These are phyloP conservation scores for Tetrahymena malaccensis DNA, from an alignment of 73 alveolate species.

Conservation along the genomic window DNA sequence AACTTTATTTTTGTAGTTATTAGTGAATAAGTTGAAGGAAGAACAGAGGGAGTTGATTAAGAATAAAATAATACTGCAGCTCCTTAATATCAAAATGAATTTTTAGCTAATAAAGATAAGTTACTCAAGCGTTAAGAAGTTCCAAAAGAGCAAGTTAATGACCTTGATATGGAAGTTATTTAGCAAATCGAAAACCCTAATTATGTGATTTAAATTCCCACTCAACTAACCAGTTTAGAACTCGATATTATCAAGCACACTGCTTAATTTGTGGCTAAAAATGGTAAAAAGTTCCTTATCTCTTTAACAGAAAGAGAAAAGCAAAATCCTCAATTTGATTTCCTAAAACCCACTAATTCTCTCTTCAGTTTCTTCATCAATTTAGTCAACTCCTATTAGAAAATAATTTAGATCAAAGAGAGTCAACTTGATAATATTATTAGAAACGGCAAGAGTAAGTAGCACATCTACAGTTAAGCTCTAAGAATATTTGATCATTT, in stretches of 20 bases:
- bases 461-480: constrained; percentile 10
- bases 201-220: constrained; percentile 79
- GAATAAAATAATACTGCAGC: background rate
- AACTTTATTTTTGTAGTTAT: background rate
- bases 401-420: constrained; percentile 71
- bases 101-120: background rate
- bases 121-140: constrained; percentile 3
- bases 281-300: constrained; percentile 92
- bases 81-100: background rate
- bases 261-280: constrained; percentile 93
- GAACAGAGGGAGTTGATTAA: background rate
- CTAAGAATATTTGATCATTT: constrained; percentile 56
- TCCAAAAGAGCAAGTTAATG: constrained; percentile 34
- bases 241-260: constrained; percentile 88
- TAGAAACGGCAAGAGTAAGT: constrained; percentile 7
- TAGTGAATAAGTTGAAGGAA: background rate
- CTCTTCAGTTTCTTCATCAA: constrained; percentile 88
- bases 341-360: constrained; percentile 93
- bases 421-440: constrained; percentile 56
- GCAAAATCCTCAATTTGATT: constrained; percentile 92
- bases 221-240: constrained; percentile 75
- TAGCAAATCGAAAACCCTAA: constrained; percentile 18
- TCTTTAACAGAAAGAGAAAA: constrained; percentile 86
- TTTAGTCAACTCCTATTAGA: constrained; percentile 86
- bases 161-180: constrained; percentile 3